Percentiles rank a stretch among this genome's conserved stretches.
These are phyloP conservation scores for fission yeast (Schizosaccharomyces pombe) DNA, from an alignment of 805 yeast species.

Conservation along the genomic window DNA sequence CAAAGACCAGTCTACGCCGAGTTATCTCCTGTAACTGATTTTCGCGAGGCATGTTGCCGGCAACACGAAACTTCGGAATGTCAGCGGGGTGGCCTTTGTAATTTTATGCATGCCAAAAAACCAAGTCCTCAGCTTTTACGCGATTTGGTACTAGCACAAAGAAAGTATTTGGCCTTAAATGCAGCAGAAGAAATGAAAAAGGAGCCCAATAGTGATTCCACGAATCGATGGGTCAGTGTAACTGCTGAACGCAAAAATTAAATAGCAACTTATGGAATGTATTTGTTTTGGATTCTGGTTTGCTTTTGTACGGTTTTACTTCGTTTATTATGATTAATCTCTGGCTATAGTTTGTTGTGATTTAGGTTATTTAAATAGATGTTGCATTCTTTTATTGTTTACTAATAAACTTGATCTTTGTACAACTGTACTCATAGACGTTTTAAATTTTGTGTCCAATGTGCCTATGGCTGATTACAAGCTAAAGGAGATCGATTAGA, in stretches of 20 bases:
- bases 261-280: no score
- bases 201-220: neutral
- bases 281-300: no score
- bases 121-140: constrained; percentile 25
- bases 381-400: no score
- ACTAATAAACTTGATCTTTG: no score
- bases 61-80: constrained; percentile 43
- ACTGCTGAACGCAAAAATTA: neutral
- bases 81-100: constrained; percentile 62
- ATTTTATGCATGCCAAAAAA: constrained; percentile 55
- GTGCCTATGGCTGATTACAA: no score
- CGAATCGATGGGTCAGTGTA: neutral
- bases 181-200: neutral
- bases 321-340: no score
- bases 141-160: constrained; percentile 16
- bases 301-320: no score
- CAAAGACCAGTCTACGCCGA: constrained; percentile 60
- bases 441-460: no score
- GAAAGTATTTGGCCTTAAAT: constrained; percentile 6
- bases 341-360: no score
- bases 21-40: constrained; percentile 46
- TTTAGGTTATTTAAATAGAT: no score
- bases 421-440: no score
- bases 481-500: no score
- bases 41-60: constrained; percentile 52